Base-by-base conservation (phyloP, 495 filamentous ascomycete species). In the Clavariopsis aquatica region DNA sequence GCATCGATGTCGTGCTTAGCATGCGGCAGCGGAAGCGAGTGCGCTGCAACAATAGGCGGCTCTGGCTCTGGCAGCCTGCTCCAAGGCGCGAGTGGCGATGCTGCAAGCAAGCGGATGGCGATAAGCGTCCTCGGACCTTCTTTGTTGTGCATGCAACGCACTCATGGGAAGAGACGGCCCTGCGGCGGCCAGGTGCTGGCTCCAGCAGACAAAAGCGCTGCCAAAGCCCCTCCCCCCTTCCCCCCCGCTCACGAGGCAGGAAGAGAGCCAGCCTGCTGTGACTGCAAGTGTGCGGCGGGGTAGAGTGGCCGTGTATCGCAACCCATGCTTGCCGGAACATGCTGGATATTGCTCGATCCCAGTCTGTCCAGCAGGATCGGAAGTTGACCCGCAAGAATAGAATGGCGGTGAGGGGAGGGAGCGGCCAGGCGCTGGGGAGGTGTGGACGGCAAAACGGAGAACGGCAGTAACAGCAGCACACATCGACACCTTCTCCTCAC, bases 1-100 rank as follows among this genome's bases (percentile, higher is more conserved):
- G 66, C 28, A 64, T 24, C 26, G 54, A 69, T 69, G 66, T 69
- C 62, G 66, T 69, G 66, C 66, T 49, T 65, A 53, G 23, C 46
- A 64, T 65, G 66, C 66, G 57, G 61, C 27, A 15, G 49, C 38
- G 56, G 66, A 65, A 52, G 61, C 56, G 62, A 64, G 49, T 54
- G 52, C 45, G 52, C 27, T 55, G 36, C 34, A 34, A 45, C 23
- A 36, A 29, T 20, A 31, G 31, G 66, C 62, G 56, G 61, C 61
- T 69, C 61, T 62, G 56, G 61, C 61, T 69, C 61, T 62, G 12
- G 57, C 23, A 9, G 5, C 23, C 65, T 57, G 56, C 49, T 43
- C 29, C 34, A 9, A 29, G 29, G 31, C 36, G 20, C 27, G 26
- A 49, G 49, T 38, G n/a, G 49, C 47, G 56, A 66, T 66, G 49